Evolutionary conservation across 768 basidiomycete species (phyloP).

Genomic region (Naganishia vaughanmartiniae): DNA sequence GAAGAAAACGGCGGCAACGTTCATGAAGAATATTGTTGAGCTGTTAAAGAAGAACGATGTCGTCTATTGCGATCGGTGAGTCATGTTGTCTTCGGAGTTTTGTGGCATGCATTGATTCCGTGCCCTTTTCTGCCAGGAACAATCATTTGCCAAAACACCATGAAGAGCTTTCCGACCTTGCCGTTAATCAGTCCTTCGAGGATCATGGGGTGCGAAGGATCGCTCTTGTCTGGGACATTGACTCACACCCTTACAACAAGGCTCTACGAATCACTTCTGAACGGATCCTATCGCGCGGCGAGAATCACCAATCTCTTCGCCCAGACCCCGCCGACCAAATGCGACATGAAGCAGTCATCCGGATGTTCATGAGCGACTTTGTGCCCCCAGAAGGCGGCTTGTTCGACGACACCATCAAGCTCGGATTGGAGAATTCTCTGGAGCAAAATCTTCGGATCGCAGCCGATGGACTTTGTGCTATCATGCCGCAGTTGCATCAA

Average conservation of each 20-base stretch:
- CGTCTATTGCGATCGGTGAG: constrained; percentile 89
- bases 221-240: constrained; percentile 73
- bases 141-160: constrained; percentile 85
- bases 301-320: constrained; percentile 76
- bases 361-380: constrained; percentile 66
- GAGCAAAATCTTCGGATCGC: constrained; percentile 65
- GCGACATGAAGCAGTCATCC: constrained; percentile 75
- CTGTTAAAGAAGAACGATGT: constrained; percentile 62
- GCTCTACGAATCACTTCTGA: constrained; percentile 74
- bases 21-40: constrained; percentile 65
- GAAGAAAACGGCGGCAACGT: constrained; percentile 70
- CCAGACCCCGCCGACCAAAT: constrained; percentile 58
- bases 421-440: constrained; percentile 50
- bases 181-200: constrained; percentile 46
- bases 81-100: constrained; percentile 20
- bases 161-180: constrained; percentile 63
- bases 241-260: constrained; percentile 60
- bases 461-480: constrained; percentile 58
- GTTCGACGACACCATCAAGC: constrained; percentile 61
- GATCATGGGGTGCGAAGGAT: constrained; percentile 65
- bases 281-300: constrained; percentile 71
- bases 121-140: constrained; percentile 60
- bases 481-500: constrained; percentile 61
- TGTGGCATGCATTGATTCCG: not conserved
- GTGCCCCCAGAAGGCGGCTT: constrained; percentile 57